Evolutionary conservation across 306 rosid species (phyloP), one percentile per base, ranked within the genome.

Genomic region (Carpinus fangiana): DNA sequence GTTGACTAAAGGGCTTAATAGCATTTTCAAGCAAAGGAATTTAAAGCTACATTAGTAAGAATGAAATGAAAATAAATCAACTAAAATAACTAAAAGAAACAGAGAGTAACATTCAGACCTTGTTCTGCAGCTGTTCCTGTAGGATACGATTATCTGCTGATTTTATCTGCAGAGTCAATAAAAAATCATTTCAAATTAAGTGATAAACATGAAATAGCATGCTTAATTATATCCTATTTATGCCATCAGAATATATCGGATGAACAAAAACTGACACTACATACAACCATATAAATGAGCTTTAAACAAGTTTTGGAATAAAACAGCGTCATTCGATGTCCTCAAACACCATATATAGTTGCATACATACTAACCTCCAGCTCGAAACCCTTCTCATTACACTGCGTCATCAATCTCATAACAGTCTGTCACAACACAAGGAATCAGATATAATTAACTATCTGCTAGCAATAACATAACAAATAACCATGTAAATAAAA

Each of bases 71-170:
- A 31, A 8, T 36, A 38, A 77, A 54, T 31, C 34, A 20, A 54
- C 68, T 16, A 70, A 70, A 43, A 60, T 14, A 0, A 71, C 7
- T 20, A n/a, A 72, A 61, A 67, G 28, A 7, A 68, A 17, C 46
- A 26, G 20, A 45, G 57, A 67, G 70, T 5, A 17, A 76, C 62
- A 79, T 70, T 38, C 73, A 18, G 71, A 91, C 99, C 97, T 91
- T 96, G 85, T 90, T 86, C 81, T 91, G 88, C 81, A 96, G 89
- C 81, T 96, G 98, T 69, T 96, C 98, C 83, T 96, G 97, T 65
- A 96, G 99, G 51, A 96, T 88, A 51, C 98, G 98, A 69, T 96
- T 93, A 86, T 96, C 99, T 9, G 99, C 98, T 34, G 98, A 90
- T 88, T 91, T 93, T 82, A 96, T 83, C 99, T 96, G 87, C 79